phyloP scores from a whole-genome alignment of 257 asterid species.

The Plantago elongata region DNA sequence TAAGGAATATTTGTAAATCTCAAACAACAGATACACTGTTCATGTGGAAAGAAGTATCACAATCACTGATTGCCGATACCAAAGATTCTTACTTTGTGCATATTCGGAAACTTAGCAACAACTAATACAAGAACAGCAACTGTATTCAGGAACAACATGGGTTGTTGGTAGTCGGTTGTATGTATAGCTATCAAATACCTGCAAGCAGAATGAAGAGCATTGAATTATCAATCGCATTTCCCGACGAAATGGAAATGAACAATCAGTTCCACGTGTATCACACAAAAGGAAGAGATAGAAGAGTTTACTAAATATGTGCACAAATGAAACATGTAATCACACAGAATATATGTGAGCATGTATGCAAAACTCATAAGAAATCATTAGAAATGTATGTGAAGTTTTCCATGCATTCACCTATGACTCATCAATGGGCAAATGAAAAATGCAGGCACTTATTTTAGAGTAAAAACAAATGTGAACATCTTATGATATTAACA shows the following conservation, averaged over 20 bases:
- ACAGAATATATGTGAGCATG: no score
- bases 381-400: no score
- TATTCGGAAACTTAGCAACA: slow-evolving; percentile 57
- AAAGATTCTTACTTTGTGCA: slow-evolving; percentile 64
- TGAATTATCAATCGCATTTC: background rate
- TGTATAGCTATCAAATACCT: slow-evolving; percentile 63
- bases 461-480: no score
- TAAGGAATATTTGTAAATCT: slow-evolving; percentile 20
- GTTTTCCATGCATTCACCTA: no score
- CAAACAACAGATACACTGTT: background rate
- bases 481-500: no score
- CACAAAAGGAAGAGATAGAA: background rate
- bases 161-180: slow-evolving; percentile 55
- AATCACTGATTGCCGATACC: slow-evolving; percentile 49
- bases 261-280: background rate
- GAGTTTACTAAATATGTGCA: no score
- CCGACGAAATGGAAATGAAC: background rate
- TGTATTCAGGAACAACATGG: slow-evolving; percentile 54
- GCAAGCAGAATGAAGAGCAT: slow-evolving; percentile 5
- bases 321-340: no score
- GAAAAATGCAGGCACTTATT: no score
- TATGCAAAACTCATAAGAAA: no score
- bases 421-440: no score
- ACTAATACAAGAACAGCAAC: slow-evolving; percentile 50
- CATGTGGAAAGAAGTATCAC: background rate